A percentile compares a stretch with the other conserved stretches of the same genome.
Evolutionary conservation across 345 rosid species (phyloP).

Genomic region (Sisymbrium irio): DNA sequence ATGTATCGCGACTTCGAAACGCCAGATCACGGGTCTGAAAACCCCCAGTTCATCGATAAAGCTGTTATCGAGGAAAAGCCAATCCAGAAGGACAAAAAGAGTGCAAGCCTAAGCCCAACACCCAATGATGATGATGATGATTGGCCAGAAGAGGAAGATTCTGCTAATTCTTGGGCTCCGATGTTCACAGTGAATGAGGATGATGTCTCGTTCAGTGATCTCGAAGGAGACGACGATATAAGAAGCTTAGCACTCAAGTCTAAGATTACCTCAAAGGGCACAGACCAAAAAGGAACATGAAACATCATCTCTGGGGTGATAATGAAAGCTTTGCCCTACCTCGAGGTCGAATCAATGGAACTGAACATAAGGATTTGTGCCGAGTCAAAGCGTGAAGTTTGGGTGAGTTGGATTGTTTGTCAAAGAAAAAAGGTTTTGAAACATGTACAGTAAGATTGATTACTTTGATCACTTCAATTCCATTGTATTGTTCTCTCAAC

Average conservation of each 20-base stretch:
- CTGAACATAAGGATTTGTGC: slow-evolving; percentile 25
- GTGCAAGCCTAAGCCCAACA: slow-evolving; percentile 35
- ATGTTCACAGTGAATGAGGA: slow-evolving; percentile 65
- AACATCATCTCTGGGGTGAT: not conserved
- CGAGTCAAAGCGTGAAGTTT: slow-evolving; percentile 20
- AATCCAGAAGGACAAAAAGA: slow-evolving; percentile 34
- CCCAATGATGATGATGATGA: slow-evolving; percentile 57
- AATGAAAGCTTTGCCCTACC: not conserved
- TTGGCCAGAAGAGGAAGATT: slow-evolving; percentile 81
- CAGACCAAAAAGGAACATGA: slow-evolving; percentile 19
- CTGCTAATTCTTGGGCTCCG: slow-evolving; percentile 47
- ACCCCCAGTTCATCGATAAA: slow-evolving; percentile 60
- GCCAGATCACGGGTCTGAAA: slow-evolving; percentile 50
- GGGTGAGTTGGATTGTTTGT: slow-evolving; percentile 35
- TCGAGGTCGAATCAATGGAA: slow-evolving; percentile 19
- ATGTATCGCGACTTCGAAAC: slow-evolving; percentile 43
- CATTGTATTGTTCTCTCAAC: slow-evolving; percentile 14
- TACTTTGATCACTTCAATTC: slow-evolving; percentile 10
- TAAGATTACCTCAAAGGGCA: slow-evolving; percentile 1
- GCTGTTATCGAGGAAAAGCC: slow-evolving; percentile 64
- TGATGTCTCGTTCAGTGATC: slow-evolving; percentile 97
- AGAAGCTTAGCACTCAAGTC: slow-evolving; percentile 40
- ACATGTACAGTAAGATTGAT: slow-evolving; percentile 33
- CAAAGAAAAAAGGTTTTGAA: slow-evolving; percentile 27
- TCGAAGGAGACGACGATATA: slow-evolving; percentile 80